These are phyloP conservation scores for Cyberlindnera veronae DNA, from an alignment of 805 yeast genomes.

Conservation along the genomic window DNA sequence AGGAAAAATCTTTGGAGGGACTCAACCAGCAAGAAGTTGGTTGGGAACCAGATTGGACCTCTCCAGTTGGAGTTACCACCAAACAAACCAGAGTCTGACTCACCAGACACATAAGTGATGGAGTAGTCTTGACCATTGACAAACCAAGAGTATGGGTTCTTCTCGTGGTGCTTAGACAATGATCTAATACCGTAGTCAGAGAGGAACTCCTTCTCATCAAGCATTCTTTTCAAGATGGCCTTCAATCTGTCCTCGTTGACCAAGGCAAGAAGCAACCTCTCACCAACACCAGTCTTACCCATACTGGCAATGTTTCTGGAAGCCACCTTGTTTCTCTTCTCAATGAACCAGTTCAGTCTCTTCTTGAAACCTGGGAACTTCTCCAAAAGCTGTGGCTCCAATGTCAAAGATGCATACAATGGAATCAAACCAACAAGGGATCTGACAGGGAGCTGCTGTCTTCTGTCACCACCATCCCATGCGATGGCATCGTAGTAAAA, in stretches of 20 bases:
- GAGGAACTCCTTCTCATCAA: conserved; percentile 83
- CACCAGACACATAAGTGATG: conserved; percentile 80
- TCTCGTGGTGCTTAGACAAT: conserved; percentile 78
- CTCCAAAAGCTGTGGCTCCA: conserved; percentile 78
- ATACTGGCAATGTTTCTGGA: conserved; percentile 84
- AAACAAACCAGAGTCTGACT: conserved; percentile 88
- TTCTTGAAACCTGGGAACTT: conserved; percentile 79
- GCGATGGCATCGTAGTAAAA: conserved; percentile 89
- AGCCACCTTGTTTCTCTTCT: conserved; percentile 64
- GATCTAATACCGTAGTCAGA: conserved; percentile 87
- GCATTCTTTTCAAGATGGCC: conserved; percentile 72
- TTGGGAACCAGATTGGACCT: conserved; percentile 97
- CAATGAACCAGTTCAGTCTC: conserved; percentile 79
- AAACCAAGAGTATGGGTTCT: conserved; percentile 79
- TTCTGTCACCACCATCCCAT: conserved; percentile 60
- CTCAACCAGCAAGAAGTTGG: conserved; percentile 80
- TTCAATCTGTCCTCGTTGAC: conserved; percentile 76
- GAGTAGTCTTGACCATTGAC: conserved; percentile 71
- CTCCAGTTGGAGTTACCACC: conserved; percentile 98
- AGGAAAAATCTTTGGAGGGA: conserved; percentile 81
- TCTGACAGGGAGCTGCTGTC: conserved; percentile 75
- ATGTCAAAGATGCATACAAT: conserved; percentile 79
- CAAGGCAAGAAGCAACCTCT: conserved; percentile 71
- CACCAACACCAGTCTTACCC: conserved; percentile 72
- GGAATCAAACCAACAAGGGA: conserved; percentile 92